Percentiles rank a stretch among this genome's conserved stretches.
phyloP scores from a whole-genome alignment of 257 asterid species.

The Lycium barbarum region DNA sequence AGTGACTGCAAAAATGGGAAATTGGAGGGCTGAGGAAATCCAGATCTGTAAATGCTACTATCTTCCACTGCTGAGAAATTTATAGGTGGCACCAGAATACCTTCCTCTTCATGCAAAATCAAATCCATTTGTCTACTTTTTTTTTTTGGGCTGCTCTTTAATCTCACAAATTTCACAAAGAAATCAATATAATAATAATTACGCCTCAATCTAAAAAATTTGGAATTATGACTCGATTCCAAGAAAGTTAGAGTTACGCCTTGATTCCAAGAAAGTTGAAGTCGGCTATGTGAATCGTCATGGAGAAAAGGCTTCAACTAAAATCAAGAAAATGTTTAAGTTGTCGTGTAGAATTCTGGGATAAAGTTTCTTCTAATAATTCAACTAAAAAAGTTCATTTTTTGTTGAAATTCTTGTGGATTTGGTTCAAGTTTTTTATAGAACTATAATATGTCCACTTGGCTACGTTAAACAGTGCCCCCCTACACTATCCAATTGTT shows the following conservation, averaged over 20 bases:
- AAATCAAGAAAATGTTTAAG: neutral
- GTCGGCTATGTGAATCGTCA: neutral
- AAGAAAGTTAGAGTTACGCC: neutral
- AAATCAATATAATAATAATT: neutral
- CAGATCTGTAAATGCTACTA: conserved; percentile 49
- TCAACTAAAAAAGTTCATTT: neutral
- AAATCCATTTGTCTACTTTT: conserved; percentile 35
- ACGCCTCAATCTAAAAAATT: neutral
- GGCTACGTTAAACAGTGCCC: neutral
- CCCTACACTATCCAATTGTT: conserved; percentile 21
- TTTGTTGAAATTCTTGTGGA: neutral
- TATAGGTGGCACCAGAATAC: conserved; percentile 35
- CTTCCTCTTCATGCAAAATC: conserved; percentile 38
- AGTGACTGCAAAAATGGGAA: conserved; percentile 51
- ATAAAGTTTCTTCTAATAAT: neutral
- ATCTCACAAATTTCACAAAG: neutral
- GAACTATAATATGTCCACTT: too few relatives aligned
- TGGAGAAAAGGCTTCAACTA: neutral
- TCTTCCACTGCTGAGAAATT: conserved; percentile 50
- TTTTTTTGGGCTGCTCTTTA: neutral
- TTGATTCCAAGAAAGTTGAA: neutral
- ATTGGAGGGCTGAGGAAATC: conserved; percentile 51
- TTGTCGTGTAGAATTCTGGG: neutral
- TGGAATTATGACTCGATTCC: neutral
- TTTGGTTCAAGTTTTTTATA: neutral